A percentile compares a stretch with the other conserved stretches of the same genome.
Evolutionary conservation across 768 basidiomycete genomes (phyloP).

Genomic region (Boletus reticuloceps): DNA sequence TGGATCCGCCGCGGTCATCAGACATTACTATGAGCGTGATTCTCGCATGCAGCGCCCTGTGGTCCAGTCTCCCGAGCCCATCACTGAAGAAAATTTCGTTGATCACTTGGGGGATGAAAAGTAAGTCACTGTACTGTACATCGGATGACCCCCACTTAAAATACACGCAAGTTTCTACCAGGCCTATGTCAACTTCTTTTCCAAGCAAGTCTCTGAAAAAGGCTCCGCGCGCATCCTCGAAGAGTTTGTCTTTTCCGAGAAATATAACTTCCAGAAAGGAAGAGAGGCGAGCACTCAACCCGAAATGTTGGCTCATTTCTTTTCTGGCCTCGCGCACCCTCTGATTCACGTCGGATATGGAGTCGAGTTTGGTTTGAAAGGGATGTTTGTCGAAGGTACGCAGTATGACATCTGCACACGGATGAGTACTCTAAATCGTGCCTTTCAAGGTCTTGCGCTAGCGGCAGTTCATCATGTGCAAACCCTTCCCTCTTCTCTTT

Average conservation of each 20-base stretch:
- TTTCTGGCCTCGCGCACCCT: slow-evolving; percentile 53
- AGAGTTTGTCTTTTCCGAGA: slow-evolving; percentile 31
- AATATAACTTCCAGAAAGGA: slow-evolving; percentile 22
- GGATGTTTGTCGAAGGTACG: slow-evolving; percentile 61
- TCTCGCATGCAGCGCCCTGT: slow-evolving; percentile 16
- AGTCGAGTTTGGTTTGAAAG: slow-evolving; percentile 59
- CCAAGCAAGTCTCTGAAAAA: slow-evolving; percentile 11
- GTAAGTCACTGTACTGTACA: slow-evolving; percentile 7
- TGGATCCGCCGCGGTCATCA: slow-evolving; percentile 21
- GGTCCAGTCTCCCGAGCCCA: slow-evolving; percentile 23
- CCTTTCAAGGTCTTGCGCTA: slow-evolving; percentile 25
- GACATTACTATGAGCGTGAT: slow-evolving; percentile 27
- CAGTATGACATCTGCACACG: no score
- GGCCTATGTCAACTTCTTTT: slow-evolving; percentile 29
- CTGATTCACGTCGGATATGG: slow-evolving; percentile 64
- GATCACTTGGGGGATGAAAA: slow-evolving; percentile 25
- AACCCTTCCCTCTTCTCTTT: slow-evolving; percentile 15
- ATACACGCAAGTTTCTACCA: slow-evolving; percentile 21
- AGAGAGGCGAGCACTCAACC: slow-evolving; percentile 32
- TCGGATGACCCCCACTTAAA: neutral
- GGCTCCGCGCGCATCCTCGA: slow-evolving; percentile 19
- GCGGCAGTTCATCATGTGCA: slow-evolving; percentile 29
- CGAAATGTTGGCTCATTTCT: slow-evolving; percentile 52
- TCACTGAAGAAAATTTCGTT: slow-evolving; percentile 23
- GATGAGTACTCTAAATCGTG: neutral